Base-by-base conservation (phyloP, 495 filamentous ascomycete genomes). In the Xylaria grammica region DNA sequence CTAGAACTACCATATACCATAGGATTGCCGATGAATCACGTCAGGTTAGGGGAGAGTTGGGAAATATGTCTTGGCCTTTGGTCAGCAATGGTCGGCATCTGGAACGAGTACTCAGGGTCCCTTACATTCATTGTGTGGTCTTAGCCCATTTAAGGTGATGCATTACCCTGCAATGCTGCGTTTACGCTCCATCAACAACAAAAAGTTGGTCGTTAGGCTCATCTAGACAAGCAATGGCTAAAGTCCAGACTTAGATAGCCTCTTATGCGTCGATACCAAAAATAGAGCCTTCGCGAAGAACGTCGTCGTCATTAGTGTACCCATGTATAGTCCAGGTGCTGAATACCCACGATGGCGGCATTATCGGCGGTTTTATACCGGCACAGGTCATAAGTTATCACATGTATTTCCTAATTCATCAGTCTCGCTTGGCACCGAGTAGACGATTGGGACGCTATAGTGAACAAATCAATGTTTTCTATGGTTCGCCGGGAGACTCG, bases 401-500 rank as follows among this genome's bases (percentile, higher is more conserved):
- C 44, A 40, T n/a, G 58, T 52, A 42, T 51, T 42, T 50, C 48
- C 34, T 51, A 51, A 34, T 61, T 61, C 51, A 61, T 52, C 48
- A 52, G 17, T 40, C n/a, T 61, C 30, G 19, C 45, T 61, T 61
- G 58, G 58, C 48, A 2, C 51, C 15, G 45, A 50, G 51, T 24
- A 40, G 48, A 32, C 52, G 50, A 54, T 36, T 63, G 49, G 36
- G 60, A 55, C 48, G 38, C 36, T 46, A 5, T 20, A 34, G 27
- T 17, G 50, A 29, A 54, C 36, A 40, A 48, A 34, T 24, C 32
- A 26, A 29, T 32, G 38, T 34, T 17, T 36, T 20, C 45, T 44
- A 53, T 69, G 71, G 71, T 63, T 59, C 64, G 68, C 63, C 63
- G 46, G 50, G 61, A 42, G 60, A 70, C 68, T 69, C 71, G 68